Evolutionary conservation across 2,329 filamentous ascomycete species (phyloP).

Genomic region (Corniculantispora saksenae): DNA sequence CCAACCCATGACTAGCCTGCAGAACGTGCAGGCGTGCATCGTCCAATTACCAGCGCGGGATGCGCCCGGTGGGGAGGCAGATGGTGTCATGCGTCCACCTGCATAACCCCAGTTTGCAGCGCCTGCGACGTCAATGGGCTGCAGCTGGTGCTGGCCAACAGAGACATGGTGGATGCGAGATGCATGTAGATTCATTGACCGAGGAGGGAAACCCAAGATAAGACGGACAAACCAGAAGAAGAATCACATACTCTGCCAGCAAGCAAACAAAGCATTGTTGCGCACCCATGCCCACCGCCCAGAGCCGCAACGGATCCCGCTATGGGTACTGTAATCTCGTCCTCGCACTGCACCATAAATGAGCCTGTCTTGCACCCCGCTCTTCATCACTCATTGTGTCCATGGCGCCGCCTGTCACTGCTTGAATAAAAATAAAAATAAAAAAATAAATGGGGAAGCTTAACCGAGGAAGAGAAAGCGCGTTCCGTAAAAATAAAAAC

Average conservation of each 20-base stretch:
- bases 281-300: neutral
- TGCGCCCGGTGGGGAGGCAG: conserved; percentile 6
- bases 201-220: neutral
- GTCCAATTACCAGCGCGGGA: conserved; percentile 14
- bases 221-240: neutral
- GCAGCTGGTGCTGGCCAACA: conserved; percentile 1
- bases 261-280: neutral
- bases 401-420: neutral
- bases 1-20: conserved; percentile 14
- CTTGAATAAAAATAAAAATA: neutral
- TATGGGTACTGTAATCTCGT: conserved; percentile 16
- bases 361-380: conserved; percentile 14
- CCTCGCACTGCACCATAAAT: conserved; percentile 5
- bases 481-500: neutral
- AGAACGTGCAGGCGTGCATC: conserved; percentile 4
- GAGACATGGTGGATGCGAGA: neutral
- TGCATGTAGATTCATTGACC: neutral
- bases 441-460: neutral
- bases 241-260: neutral
- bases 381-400: neutral
- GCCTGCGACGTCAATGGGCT: conserved; percentile 8
- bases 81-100: conserved; percentile 18
- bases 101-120: conserved; percentile 9
- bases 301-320: conserved; percentile 14
- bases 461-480: neutral